Percentiles rank a stretch among this genome's conserved stretches.
Conservation (phyloP, 768 basidiomycete genomes). For the Coprinellus micaceus region DNA sequence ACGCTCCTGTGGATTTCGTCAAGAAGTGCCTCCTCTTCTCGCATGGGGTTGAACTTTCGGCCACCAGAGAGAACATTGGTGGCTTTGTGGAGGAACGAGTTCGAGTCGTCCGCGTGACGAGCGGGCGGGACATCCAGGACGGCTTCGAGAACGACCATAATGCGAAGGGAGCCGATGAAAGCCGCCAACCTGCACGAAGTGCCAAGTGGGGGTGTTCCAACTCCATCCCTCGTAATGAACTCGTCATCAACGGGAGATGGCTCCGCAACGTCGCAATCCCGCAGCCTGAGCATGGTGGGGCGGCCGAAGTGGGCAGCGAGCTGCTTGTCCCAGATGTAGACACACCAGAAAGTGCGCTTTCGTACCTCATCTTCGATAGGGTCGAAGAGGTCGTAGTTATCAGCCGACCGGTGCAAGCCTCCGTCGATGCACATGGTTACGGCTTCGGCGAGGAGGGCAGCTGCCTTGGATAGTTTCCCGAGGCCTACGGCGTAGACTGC, state of each 20-base stretch:
- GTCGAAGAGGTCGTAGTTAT: slow-evolving; percentile 84
- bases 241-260: slow-evolving; percentile 87
- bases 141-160: slow-evolving; percentile 85
- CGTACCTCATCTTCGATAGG: slow-evolving; percentile 87
- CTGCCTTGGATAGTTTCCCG: slow-evolving; percentile 84
- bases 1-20: slow-evolving; percentile 74
- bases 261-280: slow-evolving; percentile 91
- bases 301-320: slow-evolving; percentile 85
- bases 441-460: slow-evolving; percentile 81
- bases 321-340: slow-evolving; percentile 96
- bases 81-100: slow-evolving; percentile 76
- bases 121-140: slow-evolving; percentile 80
- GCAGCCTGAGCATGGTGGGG: slow-evolving; percentile 79
- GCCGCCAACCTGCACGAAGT: slow-evolving; percentile 76
- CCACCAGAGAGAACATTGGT: slow-evolving; percentile 63
- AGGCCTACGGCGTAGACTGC: slow-evolving; percentile 90
- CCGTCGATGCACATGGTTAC: slow-evolving; percentile 86
- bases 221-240: slow-evolving; percentile 71
- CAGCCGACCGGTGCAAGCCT: slow-evolving; percentile 83
- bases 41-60: slow-evolving; percentile 58
- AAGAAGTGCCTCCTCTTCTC: slow-evolving; percentile 76
- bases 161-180: slow-evolving; percentile 71
- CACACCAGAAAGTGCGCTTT: slow-evolving; percentile 95
- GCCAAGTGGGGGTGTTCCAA: slow-evolving; percentile 64
- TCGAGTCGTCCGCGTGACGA: slow-evolving; percentile 55